Evolutionary conservation across 31 red algal species (phyloP).

Genomic region (Endocladia muricata): DNA sequence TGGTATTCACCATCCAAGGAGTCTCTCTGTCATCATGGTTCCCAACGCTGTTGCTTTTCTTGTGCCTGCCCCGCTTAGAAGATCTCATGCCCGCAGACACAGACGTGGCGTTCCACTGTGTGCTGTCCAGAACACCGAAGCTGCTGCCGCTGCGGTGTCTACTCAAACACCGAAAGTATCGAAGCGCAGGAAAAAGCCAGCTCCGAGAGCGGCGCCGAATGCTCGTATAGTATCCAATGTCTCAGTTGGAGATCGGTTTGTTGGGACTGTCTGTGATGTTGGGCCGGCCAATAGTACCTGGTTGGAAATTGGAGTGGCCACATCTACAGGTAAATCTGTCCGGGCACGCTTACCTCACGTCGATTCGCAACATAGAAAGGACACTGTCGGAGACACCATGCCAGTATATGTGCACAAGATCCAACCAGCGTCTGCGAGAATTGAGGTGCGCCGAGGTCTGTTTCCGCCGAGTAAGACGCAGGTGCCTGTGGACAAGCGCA

Average conservation of each 20-base stretch:
- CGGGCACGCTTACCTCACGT: conserved; percentile 14
- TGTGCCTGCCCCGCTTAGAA: too few species aligned
- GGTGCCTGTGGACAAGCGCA: neutral
- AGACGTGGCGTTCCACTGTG: too few species aligned
- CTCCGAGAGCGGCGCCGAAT: neutral
- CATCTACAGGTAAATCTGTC: conserved; percentile 7
- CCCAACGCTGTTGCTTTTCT: too few species aligned
- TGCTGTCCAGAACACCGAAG: too few species aligned
- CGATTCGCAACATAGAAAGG: neutral
- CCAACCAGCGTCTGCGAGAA: conserved; percentile 26
- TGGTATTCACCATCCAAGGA: too few species aligned
- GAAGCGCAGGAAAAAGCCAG: neutral
- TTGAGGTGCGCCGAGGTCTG: conserved; percentile 25
- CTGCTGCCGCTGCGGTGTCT: too few species aligned
- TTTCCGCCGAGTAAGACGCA: neutral
- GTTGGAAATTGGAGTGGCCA: conserved; percentile 52
- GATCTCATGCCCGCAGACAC: too few species aligned
- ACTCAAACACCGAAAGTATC: too few species aligned
- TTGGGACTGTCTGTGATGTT: conserved; percentile 35
- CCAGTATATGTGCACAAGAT: conserved; percentile 39
- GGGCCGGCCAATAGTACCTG: conserved; percentile 54
- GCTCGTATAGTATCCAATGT: conserved; percentile 19
- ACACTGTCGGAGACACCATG: conserved; percentile 15
- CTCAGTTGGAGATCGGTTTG: conserved; percentile 27
- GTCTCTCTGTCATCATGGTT: too few species aligned